Evolutionary conservation across 2,329 filamentous ascomycete genomes (phyloP).

Genomic region (Chaetomiaceae sp.): DNA sequence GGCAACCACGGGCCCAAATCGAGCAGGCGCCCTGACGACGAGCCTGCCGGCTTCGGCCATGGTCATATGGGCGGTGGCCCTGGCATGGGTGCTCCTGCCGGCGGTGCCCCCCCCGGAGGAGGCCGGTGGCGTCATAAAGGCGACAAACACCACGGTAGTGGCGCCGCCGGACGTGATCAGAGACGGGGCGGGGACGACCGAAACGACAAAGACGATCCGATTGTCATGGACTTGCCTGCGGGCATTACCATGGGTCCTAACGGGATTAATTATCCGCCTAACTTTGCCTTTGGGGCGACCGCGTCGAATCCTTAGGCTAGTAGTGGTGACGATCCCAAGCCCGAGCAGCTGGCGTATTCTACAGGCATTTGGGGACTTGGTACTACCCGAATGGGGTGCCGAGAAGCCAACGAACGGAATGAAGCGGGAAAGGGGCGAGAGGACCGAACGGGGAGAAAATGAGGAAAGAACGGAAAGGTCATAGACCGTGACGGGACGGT

Average conservation of each 20-base stretch:
- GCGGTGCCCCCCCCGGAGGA: background rate
- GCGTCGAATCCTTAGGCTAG: slow-evolving; percentile 5
- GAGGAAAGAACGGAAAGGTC: too few species aligned
- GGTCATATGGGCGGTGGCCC: slow-evolving; percentile 15
- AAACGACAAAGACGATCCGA: slow-evolving; percentile 31
- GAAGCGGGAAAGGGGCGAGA: too few species aligned
- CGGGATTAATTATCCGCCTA: slow-evolving; percentile 47
- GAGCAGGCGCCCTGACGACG: slow-evolving; percentile 41
- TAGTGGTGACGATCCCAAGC: background rate
- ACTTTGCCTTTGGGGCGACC: slow-evolving; percentile 35
- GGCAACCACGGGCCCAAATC: slow-evolving; percentile 63
- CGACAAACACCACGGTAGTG: slow-evolving; percentile 28
- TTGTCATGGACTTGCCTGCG: slow-evolving; percentile 39
- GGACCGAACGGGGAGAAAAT: too few species aligned
- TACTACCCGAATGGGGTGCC: too few species aligned
- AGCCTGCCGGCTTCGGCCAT: slow-evolving; percentile 15
- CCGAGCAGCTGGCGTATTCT: too few species aligned
- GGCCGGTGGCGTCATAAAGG: slow-evolving; percentile 21
- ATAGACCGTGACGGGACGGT: too few species aligned
- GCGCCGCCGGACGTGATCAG: slow-evolving; percentile 18
- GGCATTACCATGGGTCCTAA: slow-evolving; percentile 43
- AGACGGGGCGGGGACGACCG: slow-evolving; percentile 19
- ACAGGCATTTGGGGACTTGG: too few species aligned
- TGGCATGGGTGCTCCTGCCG: slow-evolving; percentile 2
- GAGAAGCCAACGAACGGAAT: too few species aligned